Conservation (phyloP, 2,329 filamentous ascomycete species). For the Penicillium nordicum region DNA sequence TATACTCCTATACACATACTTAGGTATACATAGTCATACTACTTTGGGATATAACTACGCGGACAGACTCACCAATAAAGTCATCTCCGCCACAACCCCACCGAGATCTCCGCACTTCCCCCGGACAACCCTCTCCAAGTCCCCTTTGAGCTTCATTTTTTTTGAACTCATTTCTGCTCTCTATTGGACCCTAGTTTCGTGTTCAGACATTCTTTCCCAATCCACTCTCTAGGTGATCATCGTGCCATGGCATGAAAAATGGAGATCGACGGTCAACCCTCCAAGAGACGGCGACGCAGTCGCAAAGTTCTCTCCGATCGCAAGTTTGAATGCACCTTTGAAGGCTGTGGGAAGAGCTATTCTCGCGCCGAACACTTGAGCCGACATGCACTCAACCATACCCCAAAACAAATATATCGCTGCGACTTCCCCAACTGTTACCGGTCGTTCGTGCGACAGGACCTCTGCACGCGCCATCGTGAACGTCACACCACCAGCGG, state of each 20-base stretch:
- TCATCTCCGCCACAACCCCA: conserved; percentile 7
- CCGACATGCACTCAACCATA: conserved; percentile 73
- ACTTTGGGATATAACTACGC: no score
- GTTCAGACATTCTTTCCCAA: not conserved
- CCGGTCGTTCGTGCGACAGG: conserved; percentile 87
- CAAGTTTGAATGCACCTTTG: conserved; percentile 74
- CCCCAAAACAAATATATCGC: conserved; percentile 89
- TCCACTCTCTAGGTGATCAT: not conserved
- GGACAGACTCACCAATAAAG: not conserved
- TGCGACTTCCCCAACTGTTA: conserved; percentile 91
- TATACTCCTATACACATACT: no score
- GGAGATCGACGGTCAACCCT: conserved; percentile 21
- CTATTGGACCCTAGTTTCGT: not conserved
- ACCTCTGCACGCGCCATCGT: conserved; percentile 81
- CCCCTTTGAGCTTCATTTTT: not conserved
- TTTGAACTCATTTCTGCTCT: not conserved
- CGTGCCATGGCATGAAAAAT: conserved; percentile 9
- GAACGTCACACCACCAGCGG: conserved; percentile 70
- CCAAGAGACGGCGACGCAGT: conserved; percentile 45
- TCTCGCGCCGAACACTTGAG: conserved; percentile 96
- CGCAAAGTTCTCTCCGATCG: conserved; percentile 47
- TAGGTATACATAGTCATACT: not conserved
- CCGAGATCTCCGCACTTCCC: conserved; percentile 12
- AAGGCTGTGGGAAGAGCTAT: conserved; percentile 92
- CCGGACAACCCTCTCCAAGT: conserved; percentile 1